These are phyloP conservation scores for Castanea sativa DNA, from an alignment of 306 rosid species.

Conservation along the genomic window DNA sequence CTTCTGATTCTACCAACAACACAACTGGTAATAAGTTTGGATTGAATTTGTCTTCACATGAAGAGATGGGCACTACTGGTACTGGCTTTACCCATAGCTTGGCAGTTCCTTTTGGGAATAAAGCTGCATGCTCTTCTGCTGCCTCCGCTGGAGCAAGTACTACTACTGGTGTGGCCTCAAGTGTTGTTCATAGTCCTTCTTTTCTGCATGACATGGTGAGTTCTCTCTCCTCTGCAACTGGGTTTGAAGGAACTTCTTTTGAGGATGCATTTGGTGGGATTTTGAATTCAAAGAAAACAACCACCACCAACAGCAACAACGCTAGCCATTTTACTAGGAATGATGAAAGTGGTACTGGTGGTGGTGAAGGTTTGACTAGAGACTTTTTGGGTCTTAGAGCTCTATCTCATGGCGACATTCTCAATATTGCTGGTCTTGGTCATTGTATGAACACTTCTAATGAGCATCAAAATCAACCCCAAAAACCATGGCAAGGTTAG, in stretches of 20 bases:
- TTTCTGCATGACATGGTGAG: constrained; percentile 57
- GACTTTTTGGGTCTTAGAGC: constrained; percentile 91
- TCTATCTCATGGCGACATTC: constrained; percentile 65
- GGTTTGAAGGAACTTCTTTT: constrained; percentile 48
- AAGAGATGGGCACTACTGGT: constrained; percentile 8
- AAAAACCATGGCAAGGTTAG: constrained; percentile 79
- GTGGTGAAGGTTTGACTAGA: constrained; percentile 64
- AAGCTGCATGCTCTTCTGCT: constrained; percentile 16
- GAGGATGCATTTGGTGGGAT: constrained; percentile 64
- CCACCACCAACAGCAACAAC: not conserved
- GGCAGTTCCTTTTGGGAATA: constrained; percentile 27
- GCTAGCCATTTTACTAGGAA: not conserved
- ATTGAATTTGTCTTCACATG: constrained; percentile 56
- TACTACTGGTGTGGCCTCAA: constrained; percentile 9
- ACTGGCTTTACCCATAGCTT: constrained; percentile 19
- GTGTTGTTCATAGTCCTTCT: constrained; percentile 17
- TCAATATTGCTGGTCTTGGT: constrained; percentile 67
- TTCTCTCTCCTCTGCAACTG: constrained; percentile 47
- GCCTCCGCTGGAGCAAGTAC: not conserved
- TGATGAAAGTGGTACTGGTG: not conserved
- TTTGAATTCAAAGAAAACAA: constrained; percentile 24
- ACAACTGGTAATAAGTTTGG: constrained; percentile 29
- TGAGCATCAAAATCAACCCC: constrained; percentile 52
- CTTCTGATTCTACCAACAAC: constrained; percentile 18
- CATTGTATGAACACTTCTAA: constrained; percentile 48